Percentiles rank a stretch among this genome's conserved stretches.
phyloP scores from a whole-genome alignment of 2,329 filamentous ascomycete genomes.

The Curvularia lunata region DNA sequence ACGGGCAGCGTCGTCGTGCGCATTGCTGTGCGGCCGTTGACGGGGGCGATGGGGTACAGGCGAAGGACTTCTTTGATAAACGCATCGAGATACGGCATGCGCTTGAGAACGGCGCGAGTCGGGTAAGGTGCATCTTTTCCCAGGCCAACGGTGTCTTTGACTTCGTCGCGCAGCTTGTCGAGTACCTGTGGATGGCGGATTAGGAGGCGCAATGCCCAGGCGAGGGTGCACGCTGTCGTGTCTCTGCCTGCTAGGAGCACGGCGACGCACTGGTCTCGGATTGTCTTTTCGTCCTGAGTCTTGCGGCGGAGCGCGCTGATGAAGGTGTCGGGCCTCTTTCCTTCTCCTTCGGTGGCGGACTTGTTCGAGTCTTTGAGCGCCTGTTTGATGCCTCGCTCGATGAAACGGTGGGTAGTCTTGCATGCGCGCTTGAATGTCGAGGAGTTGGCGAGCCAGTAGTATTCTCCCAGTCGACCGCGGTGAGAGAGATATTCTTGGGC shows the following conservation, averaged over 20 bases:
- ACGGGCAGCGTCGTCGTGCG: conserved; percentile 35
- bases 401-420: conserved; percentile 10
- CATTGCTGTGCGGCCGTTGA: conserved; percentile 33
- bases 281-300: conserved; percentile 68
- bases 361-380: conserved; percentile 21
- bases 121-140: conserved; percentile 31
- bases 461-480: conserved; percentile 28
- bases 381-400: conserved; percentile 29
- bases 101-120: conserved; percentile 5
- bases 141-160: conserved; percentile 27
- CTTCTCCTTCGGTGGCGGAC: conserved; percentile 18
- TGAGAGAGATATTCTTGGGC: conserved; percentile 19
- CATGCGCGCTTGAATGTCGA: conserved; percentile 18
- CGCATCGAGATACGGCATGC: conserved; percentile 1
- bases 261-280: conserved; percentile 82
- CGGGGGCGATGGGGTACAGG: conserved; percentile 40
- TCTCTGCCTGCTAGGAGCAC: conserved; percentile 84
- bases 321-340: conserved; percentile 68
- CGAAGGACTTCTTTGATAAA: conserved; percentile 46
- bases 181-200: conserved; percentile 44
- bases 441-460: conserved; percentile 39
- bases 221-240: conserved; percentile 81
- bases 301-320: conserved; percentile 81
- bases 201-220: conserved; percentile 67
- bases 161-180: conserved; percentile 40